phyloP scores from a whole-genome alignment of 2,329 filamentous ascomycete species.

The Penicillium sp. region DNA sequence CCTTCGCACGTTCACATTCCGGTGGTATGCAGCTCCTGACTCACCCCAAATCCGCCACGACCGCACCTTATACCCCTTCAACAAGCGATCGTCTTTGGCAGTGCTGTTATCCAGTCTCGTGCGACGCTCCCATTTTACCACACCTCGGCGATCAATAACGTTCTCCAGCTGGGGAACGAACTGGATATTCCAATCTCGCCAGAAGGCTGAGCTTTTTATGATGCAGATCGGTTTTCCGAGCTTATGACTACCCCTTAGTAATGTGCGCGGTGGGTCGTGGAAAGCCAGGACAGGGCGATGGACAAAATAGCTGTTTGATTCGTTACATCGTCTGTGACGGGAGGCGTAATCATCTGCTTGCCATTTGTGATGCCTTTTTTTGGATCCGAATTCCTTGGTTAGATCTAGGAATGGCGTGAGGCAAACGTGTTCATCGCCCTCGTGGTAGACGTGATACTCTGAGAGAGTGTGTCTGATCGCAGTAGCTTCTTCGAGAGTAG shows the following conservation, averaged over 20 bases:
- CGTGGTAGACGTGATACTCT: constrained; percentile 13
- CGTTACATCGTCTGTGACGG: background rate
- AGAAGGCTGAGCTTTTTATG: constrained; percentile 7
- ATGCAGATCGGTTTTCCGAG: constrained; percentile 9
- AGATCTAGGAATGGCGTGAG: constrained; percentile 8
- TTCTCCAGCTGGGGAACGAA: constrained; percentile 4
- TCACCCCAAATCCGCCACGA: constrained; percentile 17
- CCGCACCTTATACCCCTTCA: constrained; percentile 16
- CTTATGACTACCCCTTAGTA: constrained; percentile 5
- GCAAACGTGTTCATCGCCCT: constrained; percentile 2
- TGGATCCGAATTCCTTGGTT: constrained; percentile 7
- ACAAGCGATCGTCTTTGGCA: background rate
- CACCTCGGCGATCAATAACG: constrained; percentile 13
- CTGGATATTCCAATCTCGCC: constrained; percentile 14
- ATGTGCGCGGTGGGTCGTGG: constrained; percentile 7
- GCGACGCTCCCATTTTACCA: constrained; percentile 12
- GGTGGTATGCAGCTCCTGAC: constrained; percentile 11
- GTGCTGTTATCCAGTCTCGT: constrained; percentile 9
- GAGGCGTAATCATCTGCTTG: background rate
- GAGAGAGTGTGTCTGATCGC: constrained; percentile 1
- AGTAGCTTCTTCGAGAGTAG: constrained; percentile 1
- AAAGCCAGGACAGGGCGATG: constrained; percentile 11
- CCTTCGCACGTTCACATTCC: constrained; percentile 6
- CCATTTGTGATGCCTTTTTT: background rate
- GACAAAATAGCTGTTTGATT: constrained; percentile 13